Evolutionary conservation across 2,329 filamentous ascomycete genomes (phyloP), one percentile per base, ranked within the genome.

Genomic region (Trichoderma sp.): DNA sequence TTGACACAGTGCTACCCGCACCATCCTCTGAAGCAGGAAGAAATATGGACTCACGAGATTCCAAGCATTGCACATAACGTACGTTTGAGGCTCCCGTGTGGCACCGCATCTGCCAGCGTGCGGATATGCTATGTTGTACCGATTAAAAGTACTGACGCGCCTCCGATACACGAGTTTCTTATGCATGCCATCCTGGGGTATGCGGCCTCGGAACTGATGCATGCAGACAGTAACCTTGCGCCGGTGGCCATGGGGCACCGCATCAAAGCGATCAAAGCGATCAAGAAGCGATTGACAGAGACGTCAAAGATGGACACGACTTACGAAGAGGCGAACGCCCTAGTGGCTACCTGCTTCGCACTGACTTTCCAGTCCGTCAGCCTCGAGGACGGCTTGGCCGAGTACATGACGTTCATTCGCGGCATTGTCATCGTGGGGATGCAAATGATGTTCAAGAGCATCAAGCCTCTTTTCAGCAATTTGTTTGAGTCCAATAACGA

Each of bases 141-240:
- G 12, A 4, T 24, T 27, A 3, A 29, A 29, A 18, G 7, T n/a
- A n/a, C 71, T 73, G 11, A 73, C 21, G 9, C 8, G 29, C 53
- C 27, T 12, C 35, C 27, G 72, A 27, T 75, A 91, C 88, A 92
- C 78, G 90, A 92, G 74, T 93, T 91, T 76, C 86, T 93, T 11
- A 93, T 94, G 89, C 92, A 94, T 81, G 91, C 92, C 5, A 91
- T 94, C 68, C 87, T 93, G 0, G 91, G 91, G 14, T 87, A 93
- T 76, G 87, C 92, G 1, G 93, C 92, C 38, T 93, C 92, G 0
- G 90, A 93, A 77, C 86, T 94, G 5, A 87, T 88, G 78, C 83
- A 84, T 4, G 82, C 85, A 0, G 89, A 89, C 75, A 81, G 86
- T 2, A 86, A 86, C 76, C 87, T 93, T 21, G 82, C 88, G 16